A percentile compares a stretch with the other conserved stretches of the same genome.
Conservation (phyloP, 805 yeast genomes). For the Sungouiella blattae region DNA sequence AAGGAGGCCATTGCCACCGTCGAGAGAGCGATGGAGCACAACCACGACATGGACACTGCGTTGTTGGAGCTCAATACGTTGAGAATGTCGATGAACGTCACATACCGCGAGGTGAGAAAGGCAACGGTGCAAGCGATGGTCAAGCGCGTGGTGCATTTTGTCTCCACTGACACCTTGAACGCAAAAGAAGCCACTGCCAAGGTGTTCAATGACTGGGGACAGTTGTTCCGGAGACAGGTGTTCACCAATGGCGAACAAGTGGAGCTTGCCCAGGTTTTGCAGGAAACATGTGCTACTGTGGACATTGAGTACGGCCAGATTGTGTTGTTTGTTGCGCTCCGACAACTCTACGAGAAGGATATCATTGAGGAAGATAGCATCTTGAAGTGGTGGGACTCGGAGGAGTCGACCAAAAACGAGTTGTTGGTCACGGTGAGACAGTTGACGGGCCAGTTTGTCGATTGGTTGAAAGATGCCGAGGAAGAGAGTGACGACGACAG, state of each 20-base stretch:
- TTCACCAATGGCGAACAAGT: constrained; percentile 76
- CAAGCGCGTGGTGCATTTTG: constrained; percentile 64
- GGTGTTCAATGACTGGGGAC: constrained; percentile 78
- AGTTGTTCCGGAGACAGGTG: constrained; percentile 78
- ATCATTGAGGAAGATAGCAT: constrained; percentile 79
- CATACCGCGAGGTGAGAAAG: constrained; percentile 85
- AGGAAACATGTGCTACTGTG: constrained; percentile 36
- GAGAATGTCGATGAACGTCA: constrained; percentile 96
- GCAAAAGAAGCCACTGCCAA: constrained; percentile 73
- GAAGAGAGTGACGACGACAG: constrained; percentile 51
- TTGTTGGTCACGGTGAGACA: constrained; percentile 47
- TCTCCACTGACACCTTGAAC: constrained; percentile 71
- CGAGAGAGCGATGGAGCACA: constrained; percentile 84
- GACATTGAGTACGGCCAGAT: constrained; percentile 44
- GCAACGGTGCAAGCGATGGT: constrained; percentile 77
- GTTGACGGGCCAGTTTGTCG: constrained; percentile 70
- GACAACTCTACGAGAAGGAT: constrained; percentile 75
- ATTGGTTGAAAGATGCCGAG: constrained; percentile 81
- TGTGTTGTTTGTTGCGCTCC: constrained; percentile 49
- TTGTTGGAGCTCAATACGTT: constrained; percentile 87
- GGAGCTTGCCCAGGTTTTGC: constrained; percentile 58
- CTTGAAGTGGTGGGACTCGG: constrained; percentile 73
- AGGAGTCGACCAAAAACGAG: constrained; percentile 32
- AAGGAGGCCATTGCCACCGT: constrained; percentile 93
- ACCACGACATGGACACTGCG: constrained; percentile 93